A percentile compares a stretch with the other conserved stretches of the same genome.
phyloP scores from a whole-genome alignment of 495 filamentous ascomycete genomes.

The Aspergillus sclerotiicarbonarius region DNA sequence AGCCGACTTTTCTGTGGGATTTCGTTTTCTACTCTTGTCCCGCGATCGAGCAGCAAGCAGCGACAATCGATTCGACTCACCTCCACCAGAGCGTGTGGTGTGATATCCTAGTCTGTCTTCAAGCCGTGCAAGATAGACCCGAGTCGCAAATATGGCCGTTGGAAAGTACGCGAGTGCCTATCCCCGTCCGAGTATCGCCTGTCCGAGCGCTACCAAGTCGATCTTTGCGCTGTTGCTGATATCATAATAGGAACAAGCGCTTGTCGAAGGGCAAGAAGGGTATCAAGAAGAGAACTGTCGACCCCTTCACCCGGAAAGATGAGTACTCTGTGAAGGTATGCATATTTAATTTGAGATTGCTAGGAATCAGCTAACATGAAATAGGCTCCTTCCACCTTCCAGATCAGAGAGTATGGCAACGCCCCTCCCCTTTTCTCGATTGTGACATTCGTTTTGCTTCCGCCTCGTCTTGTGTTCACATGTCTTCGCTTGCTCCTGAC shows the following conservation, averaged over 20 bases:
- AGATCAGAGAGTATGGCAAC: conserved; percentile 83
- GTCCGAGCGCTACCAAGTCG: background rate
- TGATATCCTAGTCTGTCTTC: conserved; percentile 46
- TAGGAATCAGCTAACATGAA: conserved; percentile 24
- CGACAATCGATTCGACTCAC: conserved; percentile 35
- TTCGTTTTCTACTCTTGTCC: conserved; percentile 38
- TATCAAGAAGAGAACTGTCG: conserved; percentile 97
- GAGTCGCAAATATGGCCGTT: conserved; percentile 82
- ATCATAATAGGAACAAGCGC: conserved; percentile 86
- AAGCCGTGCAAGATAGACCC: conserved; percentile 39
- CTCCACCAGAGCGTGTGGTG: conserved; percentile 40
- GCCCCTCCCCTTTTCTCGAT: conserved; percentile 1
- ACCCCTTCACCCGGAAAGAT: conserved; percentile 97
- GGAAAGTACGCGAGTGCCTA: conserved; percentile 68
- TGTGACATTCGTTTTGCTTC: background rate
- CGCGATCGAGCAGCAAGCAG: conserved; percentile 36
- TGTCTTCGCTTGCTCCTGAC: conserved; percentile 17
- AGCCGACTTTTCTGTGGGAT: conserved; percentile 52
- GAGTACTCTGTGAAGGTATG: conserved; percentile 96
- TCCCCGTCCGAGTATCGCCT: background rate
- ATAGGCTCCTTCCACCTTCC: conserved; percentile 92
- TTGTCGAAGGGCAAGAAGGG: conserved; percentile 99
- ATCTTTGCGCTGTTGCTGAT: conserved; percentile 20
- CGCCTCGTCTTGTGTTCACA: background rate
- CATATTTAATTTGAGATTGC: background rate